Conservation (phyloP, 1,284 basidiomycete species). For the Heterobasidion irregulare region DNA sequence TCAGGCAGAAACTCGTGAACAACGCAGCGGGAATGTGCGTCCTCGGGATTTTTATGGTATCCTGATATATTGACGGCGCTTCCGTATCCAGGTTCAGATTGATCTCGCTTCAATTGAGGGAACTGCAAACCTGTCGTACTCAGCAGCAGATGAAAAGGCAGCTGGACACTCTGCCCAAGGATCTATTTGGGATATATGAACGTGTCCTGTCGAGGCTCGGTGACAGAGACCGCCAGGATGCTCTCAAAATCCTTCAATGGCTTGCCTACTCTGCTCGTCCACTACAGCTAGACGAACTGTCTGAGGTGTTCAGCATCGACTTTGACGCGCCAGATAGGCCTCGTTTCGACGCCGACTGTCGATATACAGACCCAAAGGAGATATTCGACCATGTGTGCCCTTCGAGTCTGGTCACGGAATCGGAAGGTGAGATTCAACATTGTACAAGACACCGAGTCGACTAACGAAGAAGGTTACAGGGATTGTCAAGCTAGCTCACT, state of each 20-base stretch:
- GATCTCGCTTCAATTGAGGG: background rate
- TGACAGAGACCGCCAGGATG: background rate
- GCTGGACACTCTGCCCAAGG: background rate
- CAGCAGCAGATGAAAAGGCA: background rate
- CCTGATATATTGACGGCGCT: no score
- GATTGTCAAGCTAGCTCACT: background rate
- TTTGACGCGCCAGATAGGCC: background rate
- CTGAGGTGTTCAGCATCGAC: background rate
- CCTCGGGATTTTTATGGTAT: no score
- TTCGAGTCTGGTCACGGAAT: background rate
- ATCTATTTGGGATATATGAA: background rate
- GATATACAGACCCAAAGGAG: background rate
- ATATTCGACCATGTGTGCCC: background rate
- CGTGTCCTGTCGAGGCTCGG: background rate
- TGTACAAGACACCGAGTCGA: no score
- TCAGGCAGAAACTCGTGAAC: no score
- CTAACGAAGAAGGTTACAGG: no score
- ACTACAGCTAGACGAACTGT: background rate
- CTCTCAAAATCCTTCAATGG: background rate
- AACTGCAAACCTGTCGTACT: background rate
- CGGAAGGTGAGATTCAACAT: background rate
- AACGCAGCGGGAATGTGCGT: no score
- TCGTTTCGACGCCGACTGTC: background rate
- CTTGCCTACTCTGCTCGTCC: background rate
- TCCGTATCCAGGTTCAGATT: background rate